Percentiles rank a stretch among this genome's conserved stretches.
phyloP scores from a whole-genome alignment of 1,139 yeast species.

The Saccharomyces hybrid region DNA sequence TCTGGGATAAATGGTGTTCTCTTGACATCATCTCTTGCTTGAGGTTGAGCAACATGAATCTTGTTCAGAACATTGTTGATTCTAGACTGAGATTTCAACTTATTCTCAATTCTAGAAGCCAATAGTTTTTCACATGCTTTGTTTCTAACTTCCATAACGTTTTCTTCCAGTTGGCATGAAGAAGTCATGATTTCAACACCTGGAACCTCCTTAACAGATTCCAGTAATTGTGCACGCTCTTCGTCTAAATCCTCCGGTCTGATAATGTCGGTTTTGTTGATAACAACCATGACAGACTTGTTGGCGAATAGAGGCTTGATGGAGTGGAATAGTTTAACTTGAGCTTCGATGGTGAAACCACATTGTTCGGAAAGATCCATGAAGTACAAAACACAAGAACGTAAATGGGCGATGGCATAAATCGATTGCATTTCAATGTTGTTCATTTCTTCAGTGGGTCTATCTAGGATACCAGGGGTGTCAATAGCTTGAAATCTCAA shows the following conservation, averaged over 20 bases:
- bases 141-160: constrained; percentile 92
- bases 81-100: constrained; percentile 88
- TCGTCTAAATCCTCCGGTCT: constrained; percentile 73
- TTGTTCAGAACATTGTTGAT: constrained; percentile 84
- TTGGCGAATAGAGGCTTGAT: constrained; percentile 96
- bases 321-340: constrained; percentile 91
- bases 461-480: constrained; percentile 97
- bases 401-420: constrained; percentile 95
- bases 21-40: constrained; percentile 75
- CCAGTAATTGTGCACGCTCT: constrained; percentile 65
- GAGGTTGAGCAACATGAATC: constrained; percentile 90
- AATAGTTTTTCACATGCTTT: constrained; percentile 94
- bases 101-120: constrained; percentile 94
- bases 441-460: constrained; percentile 99
- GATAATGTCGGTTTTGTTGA: constrained; percentile 90
- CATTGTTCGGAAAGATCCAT: constrained; percentile 99
- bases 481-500: constrained; percentile 97
- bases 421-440: constrained; percentile 99
- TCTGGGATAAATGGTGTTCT: constrained; percentile 83
- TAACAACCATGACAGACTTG: constrained; percentile 90
- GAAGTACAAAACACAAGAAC: constrained; percentile 92
- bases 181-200: constrained; percentile 91
- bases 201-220: constrained; percentile 53
- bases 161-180: constrained; percentile 91
- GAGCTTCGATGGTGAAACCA: constrained; percentile 96